Base-by-base conservation (phyloP, 225 moss, liverwort and hornwort species). In the Takakia lepidozioides region DNA sequence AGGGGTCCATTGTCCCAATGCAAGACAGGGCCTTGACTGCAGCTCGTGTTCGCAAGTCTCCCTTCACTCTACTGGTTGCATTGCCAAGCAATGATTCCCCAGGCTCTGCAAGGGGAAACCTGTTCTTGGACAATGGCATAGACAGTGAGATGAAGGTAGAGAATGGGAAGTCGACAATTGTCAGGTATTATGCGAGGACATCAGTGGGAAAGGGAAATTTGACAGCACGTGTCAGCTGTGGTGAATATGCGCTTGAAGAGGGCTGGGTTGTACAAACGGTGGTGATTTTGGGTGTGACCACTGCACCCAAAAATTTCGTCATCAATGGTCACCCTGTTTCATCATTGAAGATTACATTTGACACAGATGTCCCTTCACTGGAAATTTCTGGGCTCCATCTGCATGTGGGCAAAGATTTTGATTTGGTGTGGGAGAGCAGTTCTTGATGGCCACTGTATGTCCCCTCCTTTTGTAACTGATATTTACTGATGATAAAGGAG, bases 41-140 rank as follows among this genome's bases (percentile, higher is more conserved):
- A 0, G 75, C 76, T 1, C 55, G 68, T 47, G 81, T 70, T 37
- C 80, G 52, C 2, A 76, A 69, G 26, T 63, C 91, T 2, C 55
- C 73, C 0, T 69, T 91, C 24, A 71, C 87, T 1, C 62, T 87
- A 1, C 30, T 91, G 2, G 69, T 92, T 2, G 78, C 61, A 2
- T 79, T 92, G 1, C n/a, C n/a, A n/a, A n/a, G n/a, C n/a, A n/a
- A n/a, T n/a, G n/a, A n/a, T n/a, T n/a, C n/a, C n/a, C n/a, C n/a
- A n/a, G n/a, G n/a, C n/a, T n/a, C n/a, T n/a, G n/a, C n/a, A n/a
- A n/a, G n/a, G n/a, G 91, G 84, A 2, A 71, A 64, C 28, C 58
- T 87, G 2, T 91, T 84, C 20, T 35, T 91, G 25, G 91, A 91
- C 48, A 76, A 75, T 1, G 87, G 84, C 6, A 68, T 73, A 3